Conservation (phyloP, 768 basidiomycete genomes). For the Xanthoconium purpureum region DNA sequence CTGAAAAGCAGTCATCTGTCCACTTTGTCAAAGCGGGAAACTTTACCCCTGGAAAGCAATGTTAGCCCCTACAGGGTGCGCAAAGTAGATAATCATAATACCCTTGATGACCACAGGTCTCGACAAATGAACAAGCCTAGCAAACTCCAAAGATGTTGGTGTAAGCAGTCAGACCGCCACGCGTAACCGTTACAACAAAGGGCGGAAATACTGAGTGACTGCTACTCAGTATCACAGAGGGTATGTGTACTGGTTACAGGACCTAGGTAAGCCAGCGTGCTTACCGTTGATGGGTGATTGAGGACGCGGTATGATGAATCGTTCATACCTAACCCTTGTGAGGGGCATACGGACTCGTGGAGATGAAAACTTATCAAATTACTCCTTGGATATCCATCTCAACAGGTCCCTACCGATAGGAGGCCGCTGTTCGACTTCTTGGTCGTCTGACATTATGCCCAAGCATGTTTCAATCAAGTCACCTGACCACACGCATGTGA, state of each 20-base stretch:
- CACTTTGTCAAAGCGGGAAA: conserved; percentile 53
- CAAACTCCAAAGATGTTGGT: conserved; percentile 54
- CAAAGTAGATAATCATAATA: conserved; percentile 17
- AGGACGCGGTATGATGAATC: conserved; percentile 50
- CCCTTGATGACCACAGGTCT: conserved; percentile 76
- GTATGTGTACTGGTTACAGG: too few species aligned
- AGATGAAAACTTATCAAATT: conserved; percentile 24
- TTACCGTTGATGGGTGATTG: conserved; percentile 51
- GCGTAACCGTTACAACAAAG: too few species aligned
- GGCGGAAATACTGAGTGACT: too few species aligned
- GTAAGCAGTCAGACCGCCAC: too few species aligned
- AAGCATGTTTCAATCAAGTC: neutral
- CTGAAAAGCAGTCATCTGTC: conserved; percentile 53
- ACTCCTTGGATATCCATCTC: conserved; percentile 39
- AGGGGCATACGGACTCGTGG: neutral
- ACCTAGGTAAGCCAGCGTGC: too few species aligned
- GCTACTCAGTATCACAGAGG: too few species aligned
- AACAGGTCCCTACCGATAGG: conserved; percentile 16
- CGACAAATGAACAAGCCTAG: conserved; percentile 61
- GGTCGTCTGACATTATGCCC: neutral
- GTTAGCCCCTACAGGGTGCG: neutral
- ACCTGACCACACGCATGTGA: conserved; percentile 13
- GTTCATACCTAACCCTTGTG: conserved; percentile 49
- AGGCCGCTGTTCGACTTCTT: conserved; percentile 13
- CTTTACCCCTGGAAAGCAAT: conserved; percentile 40